Percentiles rank a stretch among this genome's conserved stretches.
Conservation (phyloP, 148 eudicot genomes). For the Rhododendron mucronatum region DNA sequence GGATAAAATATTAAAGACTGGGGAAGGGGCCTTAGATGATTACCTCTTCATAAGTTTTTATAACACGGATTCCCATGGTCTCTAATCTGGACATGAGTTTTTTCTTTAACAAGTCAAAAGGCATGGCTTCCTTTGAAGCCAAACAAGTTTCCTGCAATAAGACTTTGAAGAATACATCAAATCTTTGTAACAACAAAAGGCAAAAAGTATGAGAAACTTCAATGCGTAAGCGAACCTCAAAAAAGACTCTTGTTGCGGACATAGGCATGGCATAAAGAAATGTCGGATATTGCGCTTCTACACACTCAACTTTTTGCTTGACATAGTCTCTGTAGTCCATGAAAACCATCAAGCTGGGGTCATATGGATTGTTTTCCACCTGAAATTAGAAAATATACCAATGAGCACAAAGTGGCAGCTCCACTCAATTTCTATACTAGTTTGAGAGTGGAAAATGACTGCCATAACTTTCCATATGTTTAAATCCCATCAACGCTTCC, state of each 20-base stretch:
- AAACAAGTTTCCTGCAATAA: slow-evolving; percentile 85
- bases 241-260: slow-evolving; percentile 89
- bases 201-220: not conserved
- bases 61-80: slow-evolving; percentile 72
- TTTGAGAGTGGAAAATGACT: not conserved
- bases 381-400: slow-evolving; percentile 23
- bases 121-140: slow-evolving; percentile 97
- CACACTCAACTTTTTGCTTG: slow-evolving; percentile 37
- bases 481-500: not conserved
- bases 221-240: slow-evolving; percentile 55
- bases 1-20: not conserved
- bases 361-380: slow-evolving; percentile 90
- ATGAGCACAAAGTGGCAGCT: slow-evolving; percentile 3
- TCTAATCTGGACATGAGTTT: slow-evolving; percentile 81
- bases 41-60: slow-evolving; percentile 88
- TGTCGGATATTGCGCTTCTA: slow-evolving; percentile 81
- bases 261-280: slow-evolving; percentile 95
- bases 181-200: not conserved
- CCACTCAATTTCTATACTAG: not conserved
- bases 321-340: slow-evolving; percentile 91
- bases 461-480: not conserved
- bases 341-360: slow-evolving; percentile 91
- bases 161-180: not conserved
- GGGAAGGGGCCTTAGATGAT: not conserved
- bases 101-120: slow-evolving; percentile 77